phyloP scores from a whole-genome alignment of 1,139 yeast genomes.

The Taphrina populina region DNA sequence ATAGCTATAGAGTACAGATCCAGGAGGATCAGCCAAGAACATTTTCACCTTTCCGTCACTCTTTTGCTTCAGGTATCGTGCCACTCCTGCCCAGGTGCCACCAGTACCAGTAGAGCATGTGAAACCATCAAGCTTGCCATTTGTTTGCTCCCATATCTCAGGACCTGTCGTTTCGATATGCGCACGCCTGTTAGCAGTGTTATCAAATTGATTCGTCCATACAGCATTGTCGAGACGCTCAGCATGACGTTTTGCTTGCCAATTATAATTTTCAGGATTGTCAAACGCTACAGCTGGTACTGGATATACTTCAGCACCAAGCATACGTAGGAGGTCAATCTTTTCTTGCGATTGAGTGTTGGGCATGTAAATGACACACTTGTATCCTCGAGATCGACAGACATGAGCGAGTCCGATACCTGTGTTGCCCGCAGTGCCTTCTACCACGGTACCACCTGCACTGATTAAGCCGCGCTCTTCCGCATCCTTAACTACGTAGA shows the following conservation, averaged over 20 bases:
- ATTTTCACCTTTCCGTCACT: constrained; percentile 60
- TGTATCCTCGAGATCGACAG: constrained; percentile 77
- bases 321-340: constrained; percentile 64
- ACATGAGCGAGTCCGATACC: constrained; percentile 90
- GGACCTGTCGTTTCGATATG: constrained; percentile 93
- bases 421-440: constrained; percentile 77
- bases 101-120: constrained; percentile 92
- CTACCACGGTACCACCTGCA: constrained; percentile 71
- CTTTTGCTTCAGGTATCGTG: constrained; percentile 69
- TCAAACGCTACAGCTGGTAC: constrained; percentile 86
- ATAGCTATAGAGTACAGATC: constrained; percentile 77
- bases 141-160: constrained; percentile 83
- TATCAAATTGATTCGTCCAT: constrained; percentile 91
- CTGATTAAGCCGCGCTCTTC: constrained; percentile 64
- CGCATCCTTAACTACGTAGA: constrained; percentile 73
- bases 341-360: constrained; percentile 74
- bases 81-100: constrained; percentile 82
- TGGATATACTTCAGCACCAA: constrained; percentile 84
- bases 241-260: constrained; percentile 77
- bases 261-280: constrained; percentile 60
- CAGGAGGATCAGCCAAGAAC: constrained; percentile 89
- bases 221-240: constrained; percentile 71
- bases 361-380: constrained; percentile 85
- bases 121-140: constrained; percentile 78
- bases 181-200: constrained; percentile 80